Conservation (phyloP, 1,139 yeast species). For the Saccharomyces hybrid region DNA sequence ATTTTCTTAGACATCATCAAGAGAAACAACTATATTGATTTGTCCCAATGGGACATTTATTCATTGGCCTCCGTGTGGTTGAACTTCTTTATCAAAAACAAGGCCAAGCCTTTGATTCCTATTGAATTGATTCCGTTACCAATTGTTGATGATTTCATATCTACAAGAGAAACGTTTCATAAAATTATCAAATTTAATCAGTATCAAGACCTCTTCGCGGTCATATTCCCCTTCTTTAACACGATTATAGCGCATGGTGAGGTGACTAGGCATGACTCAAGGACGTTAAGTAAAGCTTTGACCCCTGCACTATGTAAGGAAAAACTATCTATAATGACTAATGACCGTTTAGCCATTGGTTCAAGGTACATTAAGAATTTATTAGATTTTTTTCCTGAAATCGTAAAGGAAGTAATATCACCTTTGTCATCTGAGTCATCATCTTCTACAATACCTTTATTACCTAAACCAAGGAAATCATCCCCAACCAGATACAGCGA, state of each 20-base stretch:
- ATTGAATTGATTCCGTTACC: constrained; percentile 40
- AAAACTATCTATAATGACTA: constrained; percentile 38
- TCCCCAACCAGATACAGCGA: constrained; percentile 18
- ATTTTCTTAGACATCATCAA: constrained; percentile 46
- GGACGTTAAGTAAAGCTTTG: constrained; percentile 42
- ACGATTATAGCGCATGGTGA: constrained; percentile 31
- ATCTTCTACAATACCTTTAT: constrained; percentile 12
- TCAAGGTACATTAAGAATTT: constrained; percentile 44
- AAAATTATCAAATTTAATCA: constrained; percentile 30
- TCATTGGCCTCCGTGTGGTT: constrained; percentile 50
- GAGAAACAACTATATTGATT: constrained; percentile 47
- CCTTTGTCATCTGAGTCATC: not conserved
- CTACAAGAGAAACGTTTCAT: constrained; percentile 35
- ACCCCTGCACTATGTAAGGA: constrained; percentile 49
- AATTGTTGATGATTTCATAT: constrained; percentile 38
- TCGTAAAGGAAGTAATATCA: constrained; percentile 8
- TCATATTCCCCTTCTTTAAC: constrained; percentile 38
- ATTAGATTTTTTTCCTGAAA: constrained; percentile 39
- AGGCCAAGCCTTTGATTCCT: constrained; percentile 41
- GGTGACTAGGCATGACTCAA: constrained; percentile 40
- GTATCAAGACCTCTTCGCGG: constrained; percentile 32
- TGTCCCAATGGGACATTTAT: constrained; percentile 56
- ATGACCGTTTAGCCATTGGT: constrained; percentile 42
- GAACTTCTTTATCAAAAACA: constrained; percentile 37
- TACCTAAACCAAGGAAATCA: constrained; percentile 26